These are phyloP conservation scores for Penicillium arizonense DNA, from an alignment of 495 filamentous ascomycete species.

Conservation along the genomic window DNA sequence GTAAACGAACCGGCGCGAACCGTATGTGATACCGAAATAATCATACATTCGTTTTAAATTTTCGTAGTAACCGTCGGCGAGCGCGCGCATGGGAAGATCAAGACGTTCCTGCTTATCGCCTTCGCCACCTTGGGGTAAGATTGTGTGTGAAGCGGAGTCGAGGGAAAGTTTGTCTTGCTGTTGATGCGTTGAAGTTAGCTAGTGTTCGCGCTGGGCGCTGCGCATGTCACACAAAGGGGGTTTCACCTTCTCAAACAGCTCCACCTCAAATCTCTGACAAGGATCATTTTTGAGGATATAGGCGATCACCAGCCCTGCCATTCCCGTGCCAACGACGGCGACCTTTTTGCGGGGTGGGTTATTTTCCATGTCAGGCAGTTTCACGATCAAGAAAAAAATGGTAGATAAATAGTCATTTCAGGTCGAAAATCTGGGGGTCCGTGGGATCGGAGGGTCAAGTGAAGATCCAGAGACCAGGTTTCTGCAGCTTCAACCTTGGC, in stretches of 20 bases:
- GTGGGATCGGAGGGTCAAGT: too few species aligned
- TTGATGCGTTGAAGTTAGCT: background rate
- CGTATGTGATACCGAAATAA: constrained; percentile 46
- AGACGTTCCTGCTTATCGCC: constrained; percentile 6
- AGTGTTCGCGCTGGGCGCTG: background rate
- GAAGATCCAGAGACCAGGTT: too few species aligned
- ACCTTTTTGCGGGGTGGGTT: constrained; percentile 24
- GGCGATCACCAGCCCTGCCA: constrained; percentile 53
- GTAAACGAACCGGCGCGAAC: constrained; percentile 31
- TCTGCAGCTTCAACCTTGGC: too few species aligned
- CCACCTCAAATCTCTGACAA: constrained; percentile 40
- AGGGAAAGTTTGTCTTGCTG: constrained; percentile 23
- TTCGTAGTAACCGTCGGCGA: constrained; percentile 54
- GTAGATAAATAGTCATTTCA: too few species aligned
- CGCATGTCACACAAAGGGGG: too few species aligned
- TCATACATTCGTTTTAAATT: constrained; percentile 54
- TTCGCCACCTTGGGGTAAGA: constrained; percentile 3
- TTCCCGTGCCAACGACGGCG: constrained; percentile 53
- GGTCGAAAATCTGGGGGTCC: too few species aligned
- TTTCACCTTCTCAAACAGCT: constrained; percentile 47
- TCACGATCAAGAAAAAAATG: background rate
- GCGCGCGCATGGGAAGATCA: constrained; percentile 59
- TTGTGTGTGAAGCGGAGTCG: constrained; percentile 20
- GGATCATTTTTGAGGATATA: constrained; percentile 48
- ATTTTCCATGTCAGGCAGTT: background rate